Conservation (phyloP, 192 early-diverging fungal genomes). For the Diversispora eburnea region DNA sequence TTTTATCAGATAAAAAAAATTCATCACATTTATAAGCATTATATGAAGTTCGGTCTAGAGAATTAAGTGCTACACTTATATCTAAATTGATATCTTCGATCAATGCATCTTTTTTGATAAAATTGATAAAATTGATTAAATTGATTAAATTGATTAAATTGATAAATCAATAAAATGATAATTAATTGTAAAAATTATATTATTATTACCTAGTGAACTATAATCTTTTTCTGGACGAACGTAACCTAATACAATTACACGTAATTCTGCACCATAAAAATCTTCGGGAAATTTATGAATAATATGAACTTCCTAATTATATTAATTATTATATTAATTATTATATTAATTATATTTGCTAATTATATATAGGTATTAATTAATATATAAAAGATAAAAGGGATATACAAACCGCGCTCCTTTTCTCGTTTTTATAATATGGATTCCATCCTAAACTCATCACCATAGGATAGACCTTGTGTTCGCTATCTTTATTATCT, state of each 20-base stretch:
- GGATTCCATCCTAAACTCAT: slow-evolving; percentile 99
- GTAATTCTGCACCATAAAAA: slow-evolving; percentile 86
- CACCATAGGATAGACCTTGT: slow-evolving; percentile 85
- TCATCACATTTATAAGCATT: not conserved
- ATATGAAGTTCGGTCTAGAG: slow-evolving; percentile 44
- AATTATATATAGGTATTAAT: not conserved
- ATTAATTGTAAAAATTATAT: not conserved
- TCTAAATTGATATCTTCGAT: slow-evolving; percentile 92
- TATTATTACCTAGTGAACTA: slow-evolving; percentile 63
- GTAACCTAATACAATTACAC: slow-evolving; percentile 82
- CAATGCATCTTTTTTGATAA: slow-evolving; percentile 63
- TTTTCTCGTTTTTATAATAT: slow-evolving; percentile 94
- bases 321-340: slow-evolving; percentile 9
- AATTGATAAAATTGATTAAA: not conserved
- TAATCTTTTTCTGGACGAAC: slow-evolving; percentile 91
- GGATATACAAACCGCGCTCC: slow-evolving; percentile 67
- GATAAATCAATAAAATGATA: slow-evolving; percentile 1
- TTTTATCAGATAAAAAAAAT: not conserved
- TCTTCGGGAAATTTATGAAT: slow-evolving; percentile 82
- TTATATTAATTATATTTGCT: not conserved
- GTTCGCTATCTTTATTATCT: too few relatives aligned
- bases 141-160: not conserved
- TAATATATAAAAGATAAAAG: too few relatives aligned
- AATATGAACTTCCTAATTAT: slow-evolving; percentile 86
- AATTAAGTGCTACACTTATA: slow-evolving; percentile 72